phyloP scores from a whole-genome alignment of 352 stramenopile species.

The Pythium folliculosum region DNA sequence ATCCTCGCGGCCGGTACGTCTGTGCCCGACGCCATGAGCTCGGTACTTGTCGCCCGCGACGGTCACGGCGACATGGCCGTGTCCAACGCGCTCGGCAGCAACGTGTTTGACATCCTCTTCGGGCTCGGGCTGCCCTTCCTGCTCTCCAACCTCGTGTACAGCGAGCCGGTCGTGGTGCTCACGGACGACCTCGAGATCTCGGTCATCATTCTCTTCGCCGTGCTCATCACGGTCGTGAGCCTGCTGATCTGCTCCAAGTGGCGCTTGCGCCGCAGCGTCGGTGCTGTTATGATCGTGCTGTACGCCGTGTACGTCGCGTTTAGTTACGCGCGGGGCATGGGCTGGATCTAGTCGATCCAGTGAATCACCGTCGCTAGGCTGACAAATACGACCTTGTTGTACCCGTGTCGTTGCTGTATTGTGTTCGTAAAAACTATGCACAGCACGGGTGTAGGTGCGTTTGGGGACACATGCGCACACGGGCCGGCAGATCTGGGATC shows the following conservation, averaged over 20 bases:
- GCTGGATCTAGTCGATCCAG: conserved; percentile 35
- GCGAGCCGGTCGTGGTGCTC: conserved; percentile 47
- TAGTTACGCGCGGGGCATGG: conserved; percentile 56
- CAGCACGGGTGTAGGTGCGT: too few relatives aligned
- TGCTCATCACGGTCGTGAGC: conserved; percentile 54
- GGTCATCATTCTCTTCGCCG: conserved; percentile 65
- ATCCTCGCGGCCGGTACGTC: conserved; percentile 80
- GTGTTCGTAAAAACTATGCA: too few relatives aligned
- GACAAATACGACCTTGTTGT: too few relatives aligned
- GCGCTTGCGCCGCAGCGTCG: conserved; percentile 47
- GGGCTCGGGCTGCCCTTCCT: conserved; percentile 78
- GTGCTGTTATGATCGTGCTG: conserved; percentile 43
- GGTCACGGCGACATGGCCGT: conserved; percentile 84
- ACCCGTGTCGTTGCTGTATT: too few relatives aligned
- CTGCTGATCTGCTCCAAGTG: conserved; percentile 55
- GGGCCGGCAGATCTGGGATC: too few relatives aligned
- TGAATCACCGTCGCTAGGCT: neutral
- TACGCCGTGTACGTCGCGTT: conserved; percentile 63
- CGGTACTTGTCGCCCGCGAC: conserved; percentile 74
- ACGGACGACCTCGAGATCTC: conserved; percentile 58
- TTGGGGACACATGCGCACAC: too few relatives aligned
- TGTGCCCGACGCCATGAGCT: conserved; percentile 79
- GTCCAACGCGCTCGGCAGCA: conserved; percentile 82
- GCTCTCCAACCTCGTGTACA: conserved; percentile 75
- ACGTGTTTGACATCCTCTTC: conserved; percentile 86